Percentiles rank a stretch among this genome's conserved stretches.
phyloP scores from a whole-genome alignment of 106 monocot species.

The Cymbidium sinense region DNA sequence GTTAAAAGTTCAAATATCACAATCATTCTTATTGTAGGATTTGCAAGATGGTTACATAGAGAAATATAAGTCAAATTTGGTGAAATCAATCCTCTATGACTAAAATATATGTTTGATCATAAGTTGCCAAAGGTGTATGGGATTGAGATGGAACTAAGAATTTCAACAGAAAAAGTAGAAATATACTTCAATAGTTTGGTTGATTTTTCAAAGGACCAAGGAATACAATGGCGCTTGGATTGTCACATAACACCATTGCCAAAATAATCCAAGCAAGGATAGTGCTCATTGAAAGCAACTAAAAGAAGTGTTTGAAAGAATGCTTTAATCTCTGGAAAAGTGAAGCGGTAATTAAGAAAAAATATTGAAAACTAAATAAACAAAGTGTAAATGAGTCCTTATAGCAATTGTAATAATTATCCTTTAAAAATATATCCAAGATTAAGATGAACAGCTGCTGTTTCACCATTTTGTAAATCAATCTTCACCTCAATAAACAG shows the following conservation, averaged over 20 bases:
- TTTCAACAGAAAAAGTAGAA: no score
- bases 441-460: neutral
- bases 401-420: neutral
- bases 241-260: neutral
- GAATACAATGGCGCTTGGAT: no score
- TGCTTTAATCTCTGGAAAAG: neutral
- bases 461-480: neutral
- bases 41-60: no score
- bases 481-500: neutral
- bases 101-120: no score
- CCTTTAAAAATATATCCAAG: neutral
- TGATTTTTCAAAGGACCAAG: no score
- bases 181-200: no score
- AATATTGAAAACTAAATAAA: neutral
- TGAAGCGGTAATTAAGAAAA: neutral
- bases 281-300: neutral
- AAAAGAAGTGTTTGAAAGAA: neutral
- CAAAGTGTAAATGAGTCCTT: neutral
- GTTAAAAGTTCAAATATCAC: no score
- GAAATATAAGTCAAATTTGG: no score
- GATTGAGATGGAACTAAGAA: no score
- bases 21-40: no score
- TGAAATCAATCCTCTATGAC: no score
- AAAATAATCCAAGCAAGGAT: neutral
- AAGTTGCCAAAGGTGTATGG: no score